These are phyloP conservation scores for Ascodesmis nigricans DNA, from an alignment of 495 filamentous ascomycete species.

Conservation along the genomic window DNA sequence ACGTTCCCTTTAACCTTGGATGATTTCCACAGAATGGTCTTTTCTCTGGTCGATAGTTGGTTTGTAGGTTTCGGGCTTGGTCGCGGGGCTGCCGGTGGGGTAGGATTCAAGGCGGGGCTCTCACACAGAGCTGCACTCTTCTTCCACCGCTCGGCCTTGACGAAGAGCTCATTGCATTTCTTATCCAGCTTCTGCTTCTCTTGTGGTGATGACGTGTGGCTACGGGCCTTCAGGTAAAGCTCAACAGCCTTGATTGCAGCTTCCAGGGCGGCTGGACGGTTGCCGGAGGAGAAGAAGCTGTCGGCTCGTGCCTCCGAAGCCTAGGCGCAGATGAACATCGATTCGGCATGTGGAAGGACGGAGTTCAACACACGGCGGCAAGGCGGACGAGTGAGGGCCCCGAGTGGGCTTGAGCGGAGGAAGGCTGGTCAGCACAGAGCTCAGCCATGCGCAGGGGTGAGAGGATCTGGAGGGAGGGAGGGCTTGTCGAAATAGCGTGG, in stretches of 20 bases:
- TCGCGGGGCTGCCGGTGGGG: not conserved
- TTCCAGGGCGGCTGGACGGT: slow-evolving; percentile 44
- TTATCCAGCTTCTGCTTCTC: slow-evolving; percentile 38
- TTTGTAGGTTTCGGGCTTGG: slow-evolving; percentile 32
- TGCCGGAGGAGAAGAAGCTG: slow-evolving; percentile 28
- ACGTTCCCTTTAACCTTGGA: slow-evolving; percentile 57
- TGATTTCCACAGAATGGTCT: slow-evolving; percentile 53
- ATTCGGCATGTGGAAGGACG: not conserved
- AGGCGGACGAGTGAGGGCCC: not conserved
- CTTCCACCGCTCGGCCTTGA: slow-evolving; percentile 54
- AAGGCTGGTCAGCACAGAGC: too few relatives aligned
- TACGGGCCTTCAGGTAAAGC: slow-evolving; percentile 51
- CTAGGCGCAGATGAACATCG: slow-evolving; percentile 11
- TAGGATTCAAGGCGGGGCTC: slow-evolving; percentile 12
- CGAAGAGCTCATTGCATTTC: slow-evolving; percentile 45
- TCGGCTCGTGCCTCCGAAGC: slow-evolving; percentile 11
- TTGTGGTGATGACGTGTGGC: slow-evolving; percentile 27
- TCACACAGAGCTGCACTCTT: slow-evolving; percentile 15
- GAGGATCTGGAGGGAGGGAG: too few relatives aligned
- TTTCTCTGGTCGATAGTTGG: slow-evolving; percentile 43
- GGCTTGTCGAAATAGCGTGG: too few relatives aligned
- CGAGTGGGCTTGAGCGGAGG: too few relatives aligned
- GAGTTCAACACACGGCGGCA: not conserved
- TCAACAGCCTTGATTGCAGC: slow-evolving; percentile 54
- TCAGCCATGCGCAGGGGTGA: too few relatives aligned